These are phyloP conservation scores for Cymbopogon citratus DNA, from an alignment of 176 grass and related monocot species.

Conservation along the genomic window DNA sequence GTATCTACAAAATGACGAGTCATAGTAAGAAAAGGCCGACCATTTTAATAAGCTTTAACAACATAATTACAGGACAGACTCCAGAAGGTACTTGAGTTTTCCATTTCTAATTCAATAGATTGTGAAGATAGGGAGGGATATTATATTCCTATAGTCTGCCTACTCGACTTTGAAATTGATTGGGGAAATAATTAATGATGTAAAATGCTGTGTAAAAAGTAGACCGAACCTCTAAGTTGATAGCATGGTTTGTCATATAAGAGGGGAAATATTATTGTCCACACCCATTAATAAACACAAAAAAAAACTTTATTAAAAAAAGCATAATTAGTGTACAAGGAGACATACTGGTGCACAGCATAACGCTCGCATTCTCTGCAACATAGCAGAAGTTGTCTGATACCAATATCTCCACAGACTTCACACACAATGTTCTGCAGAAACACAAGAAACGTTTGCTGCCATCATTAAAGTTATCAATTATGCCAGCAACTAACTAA, in stretches of 20 bases:
- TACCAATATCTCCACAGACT: conserved; percentile 37
- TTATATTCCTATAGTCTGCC: not conserved
- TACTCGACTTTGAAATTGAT: not conserved
- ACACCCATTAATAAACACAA: not conserved
- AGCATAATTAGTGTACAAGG: not conserved
- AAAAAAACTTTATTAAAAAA: not conserved
- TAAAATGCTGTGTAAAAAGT: not conserved
- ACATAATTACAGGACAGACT: not conserved
- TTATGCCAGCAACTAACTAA: not conserved
- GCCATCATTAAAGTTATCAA: not conserved
- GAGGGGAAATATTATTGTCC: not conserved
- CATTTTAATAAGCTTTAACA: not conserved
- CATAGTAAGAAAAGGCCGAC: conserved; percentile 4
- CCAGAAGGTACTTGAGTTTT: not conserved
- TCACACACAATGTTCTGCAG: conserved; percentile 26
- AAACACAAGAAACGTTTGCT: not conserved
- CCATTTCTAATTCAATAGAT: not conserved
- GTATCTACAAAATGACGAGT: conserved; percentile 26
- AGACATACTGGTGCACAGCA: conserved; percentile 36
- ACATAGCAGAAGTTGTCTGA: conserved; percentile 16
- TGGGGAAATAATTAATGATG: not conserved
- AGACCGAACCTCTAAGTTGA: not conserved
- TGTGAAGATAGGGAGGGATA: not conserved
- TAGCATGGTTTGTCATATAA: not conserved
- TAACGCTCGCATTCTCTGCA: conserved; percentile 21